phyloP scores from a whole-genome alignment of 2,329 filamentous ascomycete genomes.

The Ciborinia camelliae region DNA sequence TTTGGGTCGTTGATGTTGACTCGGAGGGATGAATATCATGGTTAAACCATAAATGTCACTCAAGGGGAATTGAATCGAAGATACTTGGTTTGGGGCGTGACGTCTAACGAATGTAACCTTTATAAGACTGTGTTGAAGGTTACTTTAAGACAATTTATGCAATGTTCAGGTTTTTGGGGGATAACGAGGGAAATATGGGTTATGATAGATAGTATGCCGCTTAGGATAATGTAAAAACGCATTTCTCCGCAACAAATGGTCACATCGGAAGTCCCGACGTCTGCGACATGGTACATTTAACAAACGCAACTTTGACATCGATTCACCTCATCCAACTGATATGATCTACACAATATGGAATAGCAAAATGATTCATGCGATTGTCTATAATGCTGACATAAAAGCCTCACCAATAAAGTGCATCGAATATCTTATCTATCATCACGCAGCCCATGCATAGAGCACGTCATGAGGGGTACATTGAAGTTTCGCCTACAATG shows the following conservation, averaged over 20 bases:
- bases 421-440: conserved; percentile 16
- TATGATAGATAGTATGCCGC: not conserved
- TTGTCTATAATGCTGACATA: not conserved
- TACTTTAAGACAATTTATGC: not conserved
- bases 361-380: not conserved
- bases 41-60: no score
- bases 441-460: conserved; percentile 15
- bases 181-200: not conserved
- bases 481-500: not conserved
- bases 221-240: not conserved
- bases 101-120: no score
- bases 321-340: not conserved
- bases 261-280: not conserved
- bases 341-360: not conserved
- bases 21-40: no score
- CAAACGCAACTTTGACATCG: not conserved
- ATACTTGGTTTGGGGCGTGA: no score
- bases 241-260: not conserved
- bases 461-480: conserved; percentile 20
- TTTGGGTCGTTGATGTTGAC: no score
- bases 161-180: not conserved
- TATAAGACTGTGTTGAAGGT: no score
- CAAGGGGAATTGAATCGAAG: no score
- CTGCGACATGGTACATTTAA: not conserved
- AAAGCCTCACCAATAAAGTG: conserved; percentile 6